These are phyloP conservation scores for Fimicolochytrium jonesii DNA, from an alignment of 192 early-diverging fungal genomes.

Conservation along the genomic window DNA sequence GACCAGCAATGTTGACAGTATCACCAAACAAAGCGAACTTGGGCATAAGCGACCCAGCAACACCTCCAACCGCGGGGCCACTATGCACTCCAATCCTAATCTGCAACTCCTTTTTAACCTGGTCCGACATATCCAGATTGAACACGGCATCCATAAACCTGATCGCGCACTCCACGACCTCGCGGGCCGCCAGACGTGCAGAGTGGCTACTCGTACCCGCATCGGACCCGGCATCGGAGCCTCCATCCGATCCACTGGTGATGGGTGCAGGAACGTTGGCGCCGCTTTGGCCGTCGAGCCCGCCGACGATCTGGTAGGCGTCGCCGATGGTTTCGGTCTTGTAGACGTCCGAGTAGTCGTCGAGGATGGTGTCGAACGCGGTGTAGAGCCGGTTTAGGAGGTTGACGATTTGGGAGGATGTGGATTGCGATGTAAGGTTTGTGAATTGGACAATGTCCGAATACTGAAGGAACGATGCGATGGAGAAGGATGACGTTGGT, in stretches of 20 bases:
- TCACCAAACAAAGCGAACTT: constrained; percentile 41
- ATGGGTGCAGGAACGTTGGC: neutral
- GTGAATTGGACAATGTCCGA: constrained; percentile 43
- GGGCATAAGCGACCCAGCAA: constrained; percentile 37
- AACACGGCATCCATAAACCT: constrained; percentile 31
- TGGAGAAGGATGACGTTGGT: too few species aligned
- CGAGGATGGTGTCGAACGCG: constrained; percentile 35
- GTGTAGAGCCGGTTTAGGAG: constrained; percentile 41
- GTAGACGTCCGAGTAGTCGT: constrained; percentile 36
- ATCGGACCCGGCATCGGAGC: too few species aligned
- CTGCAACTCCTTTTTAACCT: constrained; percentile 22
- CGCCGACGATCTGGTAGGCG: constrained; percentile 37
- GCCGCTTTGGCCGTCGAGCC: constrained; percentile 27
- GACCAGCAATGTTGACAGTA: constrained; percentile 36
- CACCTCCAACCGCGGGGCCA: constrained; percentile 37
- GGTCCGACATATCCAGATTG: constrained; percentile 41
- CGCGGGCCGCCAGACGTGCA: constrained; percentile 17
- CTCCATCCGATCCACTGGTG: too few species aligned
- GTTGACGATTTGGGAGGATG: constrained; percentile 30
- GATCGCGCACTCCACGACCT: constrained; percentile 35
- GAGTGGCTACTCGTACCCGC: too few species aligned
- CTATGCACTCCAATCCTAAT: constrained; percentile 41
- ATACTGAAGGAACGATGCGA: too few species aligned
- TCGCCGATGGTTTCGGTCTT: constrained; percentile 45
- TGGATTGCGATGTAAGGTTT: constrained; percentile 25